Evolutionary conservation across 352 stramenopile genomes (phyloP), one percentile per base, ranked within the genome.

Genomic region (Pythium aquatile): DNA sequence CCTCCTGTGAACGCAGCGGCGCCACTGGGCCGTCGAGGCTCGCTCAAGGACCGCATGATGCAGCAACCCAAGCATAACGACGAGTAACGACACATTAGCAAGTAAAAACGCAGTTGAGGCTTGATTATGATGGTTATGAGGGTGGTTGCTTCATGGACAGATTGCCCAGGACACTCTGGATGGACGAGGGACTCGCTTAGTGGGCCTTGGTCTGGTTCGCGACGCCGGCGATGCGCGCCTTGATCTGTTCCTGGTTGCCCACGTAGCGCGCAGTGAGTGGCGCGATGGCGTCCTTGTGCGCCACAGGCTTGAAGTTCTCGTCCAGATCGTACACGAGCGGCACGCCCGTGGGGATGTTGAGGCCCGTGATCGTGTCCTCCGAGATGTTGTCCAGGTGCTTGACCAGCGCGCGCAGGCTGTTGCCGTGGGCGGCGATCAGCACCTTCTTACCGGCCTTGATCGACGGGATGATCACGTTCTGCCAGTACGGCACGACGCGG

Each of bases 351-450:
- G 92, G 96, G 73, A 99, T 99, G 84, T 99, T 99, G 52, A 99
- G 85, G 33, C 96, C 94, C 54, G 88, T 92, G 85, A 99, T 99
- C 16, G 90, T 89, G 71, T 98, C 93, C 70, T 98, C 92, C 24
- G 87, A 83, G 75, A 99, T 99, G 71, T 93, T 87, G 76, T 99
- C 98, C 64, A 99, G 83, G 78, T 99, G 94, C 83, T 99, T 99
- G 6, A 99, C 97, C 37, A 99, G 83, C 11, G 98, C 97, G 62
- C 98, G 93, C 29, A 99, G 88, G 54, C 90, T 97, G 82, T 99
- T 99, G 69, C 97, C 97, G 73, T 99, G 98, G 8, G 97, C 97
- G 5, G 94, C 94, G 71, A 99, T 97, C 28, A 99, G 71, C 10
- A 99, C 86, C 63, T 90, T 97, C 80, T 99, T 99, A 49, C 96